A percentile compares a stretch with the other conserved stretches of the same genome.
Evolutionary conservation across 257 asterid genomes (phyloP).

Genomic region (Nicotiana tabacum): DNA sequence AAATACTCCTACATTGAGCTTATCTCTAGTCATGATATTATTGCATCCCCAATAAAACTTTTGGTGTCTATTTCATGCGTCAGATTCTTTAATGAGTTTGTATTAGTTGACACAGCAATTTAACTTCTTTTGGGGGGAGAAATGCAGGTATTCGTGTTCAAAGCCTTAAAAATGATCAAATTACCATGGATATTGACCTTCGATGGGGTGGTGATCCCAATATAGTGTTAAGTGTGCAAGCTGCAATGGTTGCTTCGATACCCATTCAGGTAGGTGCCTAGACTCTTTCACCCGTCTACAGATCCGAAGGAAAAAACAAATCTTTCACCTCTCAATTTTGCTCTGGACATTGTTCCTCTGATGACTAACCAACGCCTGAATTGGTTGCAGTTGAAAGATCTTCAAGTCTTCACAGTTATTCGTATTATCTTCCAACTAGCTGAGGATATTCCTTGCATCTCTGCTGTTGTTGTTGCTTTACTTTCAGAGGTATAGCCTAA

Average conservation of each 20-base stretch:
- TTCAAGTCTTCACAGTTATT: slow-evolving; percentile 81
- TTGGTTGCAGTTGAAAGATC: slow-evolving; percentile 85
- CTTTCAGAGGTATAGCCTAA: slow-evolving; percentile 75
- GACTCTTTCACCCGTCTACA: slow-evolving; percentile 1
- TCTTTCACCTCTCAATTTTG: neutral
- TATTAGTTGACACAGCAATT: neutral
- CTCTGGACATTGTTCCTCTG: slow-evolving; percentile 1
- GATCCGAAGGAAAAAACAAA: neutral
- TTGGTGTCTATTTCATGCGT: neutral
- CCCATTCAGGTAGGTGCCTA: slow-evolving; percentile 77
- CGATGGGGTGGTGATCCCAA: slow-evolving; percentile 99
- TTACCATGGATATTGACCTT: slow-evolving; percentile 95
- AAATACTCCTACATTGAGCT: neutral
- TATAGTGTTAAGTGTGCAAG: slow-evolving; percentile 84
- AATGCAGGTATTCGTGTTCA: slow-evolving; percentile 94
- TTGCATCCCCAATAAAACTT: neutral
- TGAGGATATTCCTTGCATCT: slow-evolving; percentile 96
- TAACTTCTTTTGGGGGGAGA: neutral
- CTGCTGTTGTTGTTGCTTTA: slow-evolving; percentile 97
- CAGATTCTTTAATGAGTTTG: neutral
- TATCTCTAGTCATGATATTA: neutral
- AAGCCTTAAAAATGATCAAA: slow-evolving; percentile 91
- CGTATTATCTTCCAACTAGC: slow-evolving; percentile 95
- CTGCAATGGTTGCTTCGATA: slow-evolving; percentile 81
- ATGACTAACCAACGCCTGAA: neutral